These are phyloP conservation scores for Parmelia sp. DNA, from an alignment of 495 filamentous ascomycete species.

Conservation along the genomic window DNA sequence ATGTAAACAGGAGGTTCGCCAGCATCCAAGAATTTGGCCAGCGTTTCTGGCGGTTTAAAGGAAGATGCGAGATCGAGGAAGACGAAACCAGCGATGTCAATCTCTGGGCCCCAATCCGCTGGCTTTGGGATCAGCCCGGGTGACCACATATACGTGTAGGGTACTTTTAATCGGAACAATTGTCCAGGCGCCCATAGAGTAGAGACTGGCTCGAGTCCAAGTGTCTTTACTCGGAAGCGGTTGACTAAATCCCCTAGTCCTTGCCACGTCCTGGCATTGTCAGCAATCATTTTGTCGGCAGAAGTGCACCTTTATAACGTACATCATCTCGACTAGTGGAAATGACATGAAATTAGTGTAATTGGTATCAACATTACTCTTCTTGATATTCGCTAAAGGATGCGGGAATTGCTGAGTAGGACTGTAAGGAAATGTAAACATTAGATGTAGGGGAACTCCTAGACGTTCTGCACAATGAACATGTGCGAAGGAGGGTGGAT, in stretches of 20 bases:
- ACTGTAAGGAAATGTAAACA: slow-evolving; percentile 64
- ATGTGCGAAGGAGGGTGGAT: slow-evolving; percentile 61
- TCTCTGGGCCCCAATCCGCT: slow-evolving; percentile 55
- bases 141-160: slow-evolving; percentile 62
- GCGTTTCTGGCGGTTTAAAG: slow-evolving; percentile 49
- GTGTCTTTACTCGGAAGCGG: slow-evolving; percentile 51
- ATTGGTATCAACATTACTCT: slow-evolving; percentile 50
- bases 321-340: slow-evolving; percentile 63
- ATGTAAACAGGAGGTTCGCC: slow-evolving; percentile 58
- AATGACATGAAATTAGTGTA: slow-evolving; percentile 71
- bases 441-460: slow-evolving; percentile 58
- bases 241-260: slow-evolving; percentile 62
- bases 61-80: slow-evolving; percentile 57
- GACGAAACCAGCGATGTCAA: slow-evolving; percentile 58
- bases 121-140: slow-evolving; percentile 59
- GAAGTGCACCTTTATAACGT: neutral
- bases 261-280: slow-evolving; percentile 38
- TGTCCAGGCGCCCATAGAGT: slow-evolving; percentile 60
- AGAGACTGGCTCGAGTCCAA: slow-evolving; percentile 56
- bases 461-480: slow-evolving; percentile 60
- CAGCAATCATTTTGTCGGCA: slow-evolving; percentile 1
- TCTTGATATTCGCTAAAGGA: slow-evolving; percentile 63
- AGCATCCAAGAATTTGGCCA: slow-evolving; percentile 49
- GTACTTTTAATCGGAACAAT: slow-evolving; percentile 53
- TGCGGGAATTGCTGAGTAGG: slow-evolving; percentile 65